Evolutionary conservation across 805 yeast species (phyloP), one percentile per base, ranked within the genome.

Genomic region (Lipomyces lipofer): DNA sequence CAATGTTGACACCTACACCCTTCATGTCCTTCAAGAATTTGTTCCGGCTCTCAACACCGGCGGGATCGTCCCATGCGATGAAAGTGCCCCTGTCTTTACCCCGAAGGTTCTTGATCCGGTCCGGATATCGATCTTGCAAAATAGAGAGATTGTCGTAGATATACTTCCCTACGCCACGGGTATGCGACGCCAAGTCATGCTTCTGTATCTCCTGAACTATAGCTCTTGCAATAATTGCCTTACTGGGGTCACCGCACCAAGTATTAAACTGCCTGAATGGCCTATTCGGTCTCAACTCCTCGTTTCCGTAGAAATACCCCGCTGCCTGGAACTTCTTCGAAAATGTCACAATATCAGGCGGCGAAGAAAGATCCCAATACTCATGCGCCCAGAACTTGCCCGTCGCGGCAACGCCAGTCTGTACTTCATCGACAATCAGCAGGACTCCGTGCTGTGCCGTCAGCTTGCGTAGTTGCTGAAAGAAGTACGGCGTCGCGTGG

Each of bases 231-330:
- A 88, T 76, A 65, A 87, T 75, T 69, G 86, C 79, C 73, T 84
- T 82, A 56, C 90, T 85, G 70, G 95, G 91, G 74, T 87, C 95
- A 66, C 95, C 95, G 74, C 92, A 86, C 95, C 95, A 87, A 55
- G 95, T 87, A 82, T 87, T 87, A 80, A 87, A 87, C 77, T 88
- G 95, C 71, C 95, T 82, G 79, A 85, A 87, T n/a, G 95, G 83
- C 67, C 73, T 71, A 71, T 82, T 77, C 66, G 95, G 95, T 63
- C 84, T 77, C 56, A 87, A 73, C 65, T 82, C 84, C 45, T 86
- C 83, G 73, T 84, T 81, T 65, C 80, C 82, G 82, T 83, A 88
- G 79, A 79, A 87, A 79, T 82, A 88, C 56, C 95, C 95, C 39
- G 95, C 95, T 51, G 90, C 79, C 76, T 88, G 95, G 79, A 86